Evolutionary conservation across 1,284 basidiomycete genomes (phyloP).

Genomic region (Pseudozyma tsukubaensis): DNA sequence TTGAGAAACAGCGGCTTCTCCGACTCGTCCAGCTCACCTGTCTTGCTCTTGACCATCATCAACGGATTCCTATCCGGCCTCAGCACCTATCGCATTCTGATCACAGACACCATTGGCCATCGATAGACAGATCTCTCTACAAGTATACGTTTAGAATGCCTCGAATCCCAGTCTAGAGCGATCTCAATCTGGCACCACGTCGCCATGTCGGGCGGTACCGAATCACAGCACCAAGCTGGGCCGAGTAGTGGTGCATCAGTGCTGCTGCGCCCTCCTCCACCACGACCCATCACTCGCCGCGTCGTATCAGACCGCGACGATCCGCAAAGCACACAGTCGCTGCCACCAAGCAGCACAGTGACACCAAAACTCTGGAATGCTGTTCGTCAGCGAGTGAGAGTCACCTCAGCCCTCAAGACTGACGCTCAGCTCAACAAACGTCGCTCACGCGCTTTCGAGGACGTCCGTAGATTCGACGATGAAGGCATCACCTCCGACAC

Average conservation of each 20-base stretch:
- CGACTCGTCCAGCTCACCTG: too few species aligned
- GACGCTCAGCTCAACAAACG: conserved; percentile 14
- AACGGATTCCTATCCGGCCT: not conserved
- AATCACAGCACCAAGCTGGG: conserved; percentile 3
- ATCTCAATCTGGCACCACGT: not conserved
- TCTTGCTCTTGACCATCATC: not conserved
- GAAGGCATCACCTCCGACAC: conserved; percentile 56
- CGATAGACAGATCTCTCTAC: not conserved
- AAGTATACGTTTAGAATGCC: not conserved
- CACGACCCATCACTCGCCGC: conserved; percentile 40
- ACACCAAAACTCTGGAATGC: conserved; percentile 40
- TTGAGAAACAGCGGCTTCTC: too few species aligned
- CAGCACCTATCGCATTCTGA: not conserved
- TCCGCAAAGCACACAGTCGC: conserved; percentile 37
- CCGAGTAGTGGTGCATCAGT: conserved; percentile 19
- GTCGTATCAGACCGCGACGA: conserved; percentile 39
- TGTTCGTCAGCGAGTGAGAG: conserved; percentile 43
- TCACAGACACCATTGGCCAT: not conserved
- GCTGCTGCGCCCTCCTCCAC: conserved; percentile 17
- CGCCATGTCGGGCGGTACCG: conserved; percentile 12
- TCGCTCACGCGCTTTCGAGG: conserved; percentile 33
- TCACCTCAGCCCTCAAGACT: conserved; percentile 34
- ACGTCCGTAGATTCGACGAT: conserved; percentile 47
- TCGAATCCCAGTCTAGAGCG: not conserved
- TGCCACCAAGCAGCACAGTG: conserved; percentile 28